Base-by-base conservation (phyloP, 1,284 basidiomycete genomes). In the Kwoniella shivajii region DNA sequence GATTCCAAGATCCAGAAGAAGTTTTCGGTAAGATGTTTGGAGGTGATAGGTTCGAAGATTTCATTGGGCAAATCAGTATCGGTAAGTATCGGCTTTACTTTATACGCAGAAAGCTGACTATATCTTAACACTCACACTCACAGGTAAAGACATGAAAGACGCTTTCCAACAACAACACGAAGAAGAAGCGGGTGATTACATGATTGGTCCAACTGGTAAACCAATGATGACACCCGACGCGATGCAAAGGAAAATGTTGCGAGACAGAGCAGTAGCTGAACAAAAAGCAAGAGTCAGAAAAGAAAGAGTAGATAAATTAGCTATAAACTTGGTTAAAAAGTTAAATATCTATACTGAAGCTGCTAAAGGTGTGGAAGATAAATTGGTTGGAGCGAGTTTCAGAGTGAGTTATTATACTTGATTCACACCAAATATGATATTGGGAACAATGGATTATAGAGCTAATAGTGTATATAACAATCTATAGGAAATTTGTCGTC, bases 141-240 rank as follows among this genome's bases (percentile, higher is more conserved):
- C 92, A 66, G 94, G 92, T 31, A 85, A 85, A 67, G 95, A 99
- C 70, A 98, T 99, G 96, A 99, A 99, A 80, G 86, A 92, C 6
- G 94, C 93, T 5, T 81, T 99, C 71, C 94, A 99, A 72, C 90
- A 95, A 70, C 93, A 91, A 16, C 89, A 89, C 48, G 87, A 88
- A 53, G 86, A 90, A 60, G 83, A 82, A 10, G 56, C 66, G 13
- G 64, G 50, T 6, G 62, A 69, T 31, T 60, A 62, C 49, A 63
- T 69, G 39, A 67, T 76, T 18, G 74, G 75, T 13, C 68, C 74
- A 1, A 72, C 71, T 44, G 76, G 76, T 39, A 79, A 78, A 60
- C 76, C 76, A 9, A 65, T 88, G 4, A 64, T 96, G 42, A 85
- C 85, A 14, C 89, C 90, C 2, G 92, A 94, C 72, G 91, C 95